phyloP scores from a whole-genome alignment of 495 filamentous ascomycete genomes.

The Hypoxylon cercidicola region DNA sequence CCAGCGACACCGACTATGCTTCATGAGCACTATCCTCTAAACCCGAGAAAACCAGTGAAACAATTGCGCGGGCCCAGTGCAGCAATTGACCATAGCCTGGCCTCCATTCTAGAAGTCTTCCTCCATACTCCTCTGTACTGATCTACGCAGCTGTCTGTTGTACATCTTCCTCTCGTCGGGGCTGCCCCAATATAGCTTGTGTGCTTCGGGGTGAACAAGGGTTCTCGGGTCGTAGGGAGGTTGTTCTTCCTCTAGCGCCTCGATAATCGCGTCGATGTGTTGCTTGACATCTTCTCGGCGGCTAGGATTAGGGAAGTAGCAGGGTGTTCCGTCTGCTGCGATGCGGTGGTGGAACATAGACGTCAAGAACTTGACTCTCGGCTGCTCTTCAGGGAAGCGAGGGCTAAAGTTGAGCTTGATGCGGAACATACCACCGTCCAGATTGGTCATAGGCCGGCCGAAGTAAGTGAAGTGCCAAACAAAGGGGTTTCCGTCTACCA shows the following conservation, averaged over 20 bases:
- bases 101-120: slow-evolving; percentile 43
- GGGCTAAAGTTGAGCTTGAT: slow-evolving; percentile 85
- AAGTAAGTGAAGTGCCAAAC: slow-evolving; percentile 79
- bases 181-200: slow-evolving; percentile 87
- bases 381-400: slow-evolving; percentile 92
- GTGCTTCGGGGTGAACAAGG: slow-evolving; percentile 86
- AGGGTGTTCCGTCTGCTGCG: slow-evolving; percentile 77
- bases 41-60: slow-evolving; percentile 10
- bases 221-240: slow-evolving; percentile 93
- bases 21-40: slow-evolving; percentile 2
- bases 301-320: slow-evolving; percentile 73
- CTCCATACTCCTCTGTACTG: slow-evolving; percentile 67
- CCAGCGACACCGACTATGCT: slow-evolving; percentile 19
- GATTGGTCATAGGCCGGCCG: slow-evolving; percentile 89
- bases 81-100: slow-evolving; percentile 3
- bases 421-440: slow-evolving; percentile 90
- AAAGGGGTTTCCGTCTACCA: slow-evolving; percentile 78
- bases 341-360: slow-evolving; percentile 91
- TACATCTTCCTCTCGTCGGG: slow-evolving; percentile 83
- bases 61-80: not conserved
- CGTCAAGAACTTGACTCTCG: slow-evolving; percentile 82
- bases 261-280: slow-evolving; percentile 88
- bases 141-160: slow-evolving; percentile 77
- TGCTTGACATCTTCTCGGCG: slow-evolving; percentile 80
- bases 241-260: slow-evolving; percentile 82